These are phyloP conservation scores for Leishmania mexicana DNA, from an alignment of 208 protist species.

Conservation along the genomic window DNA sequence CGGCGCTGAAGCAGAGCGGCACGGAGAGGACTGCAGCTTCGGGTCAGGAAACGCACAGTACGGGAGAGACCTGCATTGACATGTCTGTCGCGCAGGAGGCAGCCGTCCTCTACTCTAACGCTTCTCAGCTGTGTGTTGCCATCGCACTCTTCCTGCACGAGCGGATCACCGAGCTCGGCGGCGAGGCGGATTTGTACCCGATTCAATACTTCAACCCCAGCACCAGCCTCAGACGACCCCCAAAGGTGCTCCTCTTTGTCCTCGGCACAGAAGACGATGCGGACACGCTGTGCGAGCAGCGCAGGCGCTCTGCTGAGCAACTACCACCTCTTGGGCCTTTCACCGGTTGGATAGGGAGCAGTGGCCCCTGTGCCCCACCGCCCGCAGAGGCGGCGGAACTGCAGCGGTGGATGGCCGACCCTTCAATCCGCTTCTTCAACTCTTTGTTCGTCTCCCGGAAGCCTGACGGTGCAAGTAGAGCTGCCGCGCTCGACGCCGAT, in stretches of 20 bases:
- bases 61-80: constrained; percentile 25
- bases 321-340: constrained; percentile 39
- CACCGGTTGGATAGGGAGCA: constrained; percentile 15
- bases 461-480: constrained; percentile 4
- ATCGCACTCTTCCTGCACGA: constrained; percentile 52
- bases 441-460: constrained; percentile 30
- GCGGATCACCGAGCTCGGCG: constrained; percentile 51
- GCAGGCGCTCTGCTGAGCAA: constrained; percentile 11
- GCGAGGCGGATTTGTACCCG: constrained; percentile 45
- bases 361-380: background rate
- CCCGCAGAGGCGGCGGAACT: constrained; percentile 18
- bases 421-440: constrained; percentile 28
- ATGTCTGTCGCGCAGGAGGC: constrained; percentile 42
- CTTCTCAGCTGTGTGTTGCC: constrained; percentile 37
- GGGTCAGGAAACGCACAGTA: constrained; percentile 4
- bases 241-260: constrained; percentile 48
- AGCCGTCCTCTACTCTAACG: constrained; percentile 55
- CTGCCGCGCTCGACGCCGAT: constrained; percentile 9
- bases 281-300: constrained; percentile 33
- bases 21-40: background rate
- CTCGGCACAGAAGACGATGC: constrained; percentile 38
- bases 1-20: constrained; percentile 22
- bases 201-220: constrained; percentile 41
- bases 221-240: constrained; percentile 14
- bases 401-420: constrained; percentile 32